phyloP scores from a whole-genome alignment of 139 green algal species.

The Tetradesmus lagerheimii region DNA sequence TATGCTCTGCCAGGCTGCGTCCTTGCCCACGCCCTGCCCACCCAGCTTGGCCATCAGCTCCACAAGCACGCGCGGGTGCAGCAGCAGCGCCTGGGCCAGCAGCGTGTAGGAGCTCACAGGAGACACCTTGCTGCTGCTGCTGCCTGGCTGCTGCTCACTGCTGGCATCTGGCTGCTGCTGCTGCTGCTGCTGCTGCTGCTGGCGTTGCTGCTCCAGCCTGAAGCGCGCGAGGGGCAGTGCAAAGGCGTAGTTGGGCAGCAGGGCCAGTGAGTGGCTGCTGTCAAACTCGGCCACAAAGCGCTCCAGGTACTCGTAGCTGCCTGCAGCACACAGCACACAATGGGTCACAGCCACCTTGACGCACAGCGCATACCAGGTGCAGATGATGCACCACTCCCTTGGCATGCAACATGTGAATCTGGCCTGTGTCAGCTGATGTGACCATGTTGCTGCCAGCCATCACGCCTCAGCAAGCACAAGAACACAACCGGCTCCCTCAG shows the following conservation, averaged over 20 bases:
- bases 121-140: background rate
- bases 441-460: too few relatives aligned
- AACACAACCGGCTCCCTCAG: too few relatives aligned
- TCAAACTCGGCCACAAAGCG: slow-evolving; percentile 69
- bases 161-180: slow-evolving; percentile 45
- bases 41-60: slow-evolving; percentile 74
- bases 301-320: slow-evolving; percentile 67
- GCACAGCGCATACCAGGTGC: too few relatives aligned
- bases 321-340: slow-evolving; percentile 4
- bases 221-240: slow-evolving; percentile 73
- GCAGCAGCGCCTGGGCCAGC: slow-evolving; percentile 77
- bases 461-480: too few relatives aligned
- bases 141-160: slow-evolving; percentile 20
- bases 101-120: slow-evolving; percentile 45
- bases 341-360: too few relatives aligned
- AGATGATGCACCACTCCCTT: too few relatives aligned
- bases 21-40: slow-evolving; percentile 68
- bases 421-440: too few relatives aligned
- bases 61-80: slow-evolving; percentile 83
- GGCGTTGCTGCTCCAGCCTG: slow-evolving; percentile 53
- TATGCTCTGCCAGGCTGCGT: slow-evolving; percentile 67
- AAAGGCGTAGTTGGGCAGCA: slow-evolving; percentile 91
- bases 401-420: too few relatives aligned
- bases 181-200: slow-evolving; percentile 27
- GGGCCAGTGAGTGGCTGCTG: slow-evolving; percentile 62